These are phyloP conservation scores for Polysphondylium violaceum DNA, from an alignment of 78 protist species.

Conservation along the genomic window DNA sequence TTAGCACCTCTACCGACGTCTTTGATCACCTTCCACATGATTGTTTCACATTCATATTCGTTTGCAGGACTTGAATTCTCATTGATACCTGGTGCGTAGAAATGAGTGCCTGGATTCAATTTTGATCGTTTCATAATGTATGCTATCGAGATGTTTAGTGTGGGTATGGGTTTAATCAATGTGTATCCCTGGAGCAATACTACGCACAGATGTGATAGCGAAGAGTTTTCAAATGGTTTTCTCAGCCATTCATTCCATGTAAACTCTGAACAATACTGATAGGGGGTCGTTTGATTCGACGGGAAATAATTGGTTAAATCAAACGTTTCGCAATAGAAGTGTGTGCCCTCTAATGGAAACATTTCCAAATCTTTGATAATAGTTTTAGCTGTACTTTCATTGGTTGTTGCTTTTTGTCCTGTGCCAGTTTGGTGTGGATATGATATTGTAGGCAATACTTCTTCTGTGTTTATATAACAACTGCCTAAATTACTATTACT, in stretches of 20 bases:
- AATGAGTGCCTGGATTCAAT: constrained; percentile 66
- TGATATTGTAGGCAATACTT: background rate
- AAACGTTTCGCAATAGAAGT: constrained; percentile 59
- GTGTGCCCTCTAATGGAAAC: constrained; percentile 67
- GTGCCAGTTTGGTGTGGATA: too few relatives aligned
- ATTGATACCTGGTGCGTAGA: constrained; percentile 58
- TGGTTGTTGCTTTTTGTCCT: background rate
- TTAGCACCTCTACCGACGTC: background rate
- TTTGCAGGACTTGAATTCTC: constrained; percentile 53
- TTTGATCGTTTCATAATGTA: constrained; percentile 70
- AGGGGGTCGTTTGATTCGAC: constrained; percentile 17
- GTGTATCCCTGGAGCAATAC: constrained; percentile 59
- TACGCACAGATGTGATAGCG: constrained; percentile 44
- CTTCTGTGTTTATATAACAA: background rate
- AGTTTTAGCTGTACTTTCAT: constrained; percentile 5
- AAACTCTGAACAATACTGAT: constrained; percentile 65
- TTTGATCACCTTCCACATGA: constrained; percentile 58
- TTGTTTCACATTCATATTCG: constrained; percentile 64
- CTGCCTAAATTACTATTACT: background rate
- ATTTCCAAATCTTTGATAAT: constrained; percentile 29
- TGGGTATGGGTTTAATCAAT: constrained; percentile 20
- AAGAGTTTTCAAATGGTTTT: constrained; percentile 40
- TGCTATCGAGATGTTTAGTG: constrained; percentile 11
- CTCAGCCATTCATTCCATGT: constrained; percentile 80
- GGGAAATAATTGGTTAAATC: constrained; percentile 67